Percentiles rank a stretch among this genome's conserved stretches.
phyloP scores from a whole-genome alignment of 805 yeast genomes.

The Priceomyces fermenticarens region DNA sequence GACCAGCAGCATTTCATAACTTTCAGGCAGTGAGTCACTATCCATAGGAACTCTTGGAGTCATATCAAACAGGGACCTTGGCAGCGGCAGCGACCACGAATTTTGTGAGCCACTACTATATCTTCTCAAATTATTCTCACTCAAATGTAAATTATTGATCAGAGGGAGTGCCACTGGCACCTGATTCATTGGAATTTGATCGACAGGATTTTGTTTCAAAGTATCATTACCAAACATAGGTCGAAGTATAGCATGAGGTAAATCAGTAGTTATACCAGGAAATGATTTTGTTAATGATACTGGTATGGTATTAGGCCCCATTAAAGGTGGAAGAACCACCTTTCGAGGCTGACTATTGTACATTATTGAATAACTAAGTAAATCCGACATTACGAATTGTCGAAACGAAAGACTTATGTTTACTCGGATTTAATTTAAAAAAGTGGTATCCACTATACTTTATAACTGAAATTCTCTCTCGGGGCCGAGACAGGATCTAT shows the following conservation, averaged over 20 bases:
- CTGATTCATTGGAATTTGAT: background rate
- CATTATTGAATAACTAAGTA: conserved; percentile 40
- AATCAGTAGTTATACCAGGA: no score
- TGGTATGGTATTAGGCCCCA: background rate
- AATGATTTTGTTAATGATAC: no score
- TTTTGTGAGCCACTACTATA: conserved; percentile 1
- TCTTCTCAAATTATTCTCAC: conserved; percentile 6
- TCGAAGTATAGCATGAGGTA: no score
- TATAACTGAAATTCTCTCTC: conserved; percentile 6
- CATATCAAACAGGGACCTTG: conserved; percentile 8
- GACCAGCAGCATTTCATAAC: conserved; percentile 2
- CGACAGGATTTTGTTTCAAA: no score
- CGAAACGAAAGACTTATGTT: no score
- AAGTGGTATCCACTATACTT: background rate
- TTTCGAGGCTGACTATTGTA: conserved; percentile 8
- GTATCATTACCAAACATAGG: background rate
- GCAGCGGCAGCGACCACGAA: conserved; percentile 4
- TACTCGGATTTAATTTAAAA: background rate
- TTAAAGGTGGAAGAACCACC: conserved; percentile 3
- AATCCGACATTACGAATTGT: conserved; percentile 15
- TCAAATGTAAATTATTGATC: conserved; percentile 5
- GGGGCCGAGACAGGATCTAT: conserved; percentile 4
- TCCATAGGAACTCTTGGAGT: conserved; percentile 6
- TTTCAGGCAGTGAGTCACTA: background rate
- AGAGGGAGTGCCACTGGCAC: conserved; percentile 5